phyloP scores from a whole-genome alignment of 1,139 yeast species.

The Suhomyces bolitotheri region DNA sequence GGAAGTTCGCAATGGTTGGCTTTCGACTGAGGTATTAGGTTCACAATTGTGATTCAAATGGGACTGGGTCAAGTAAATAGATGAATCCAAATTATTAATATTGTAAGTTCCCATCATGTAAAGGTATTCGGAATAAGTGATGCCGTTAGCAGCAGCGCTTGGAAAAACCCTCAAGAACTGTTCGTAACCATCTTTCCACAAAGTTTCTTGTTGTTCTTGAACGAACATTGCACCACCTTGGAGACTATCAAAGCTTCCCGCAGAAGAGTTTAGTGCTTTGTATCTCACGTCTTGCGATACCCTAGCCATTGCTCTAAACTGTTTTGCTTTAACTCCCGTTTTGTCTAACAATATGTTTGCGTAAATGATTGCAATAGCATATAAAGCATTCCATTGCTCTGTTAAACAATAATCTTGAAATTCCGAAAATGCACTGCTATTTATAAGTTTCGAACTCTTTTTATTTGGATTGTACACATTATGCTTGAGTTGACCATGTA shows the following conservation, averaged over 20 bases:
- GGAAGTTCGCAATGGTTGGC: slow-evolving; percentile 44
- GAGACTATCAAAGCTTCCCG: slow-evolving; percentile 53
- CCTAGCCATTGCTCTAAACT: slow-evolving; percentile 64
- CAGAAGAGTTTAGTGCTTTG: slow-evolving; percentile 58
- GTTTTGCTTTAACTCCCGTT: slow-evolving; percentile 37
- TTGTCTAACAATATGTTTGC: slow-evolving; percentile 51
- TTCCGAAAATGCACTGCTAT: slow-evolving; percentile 50
- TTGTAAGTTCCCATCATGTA: slow-evolving; percentile 69
- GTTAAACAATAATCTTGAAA: slow-evolving; percentile 64
- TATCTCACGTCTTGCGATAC: slow-evolving; percentile 69
- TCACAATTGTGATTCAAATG: slow-evolving; percentile 77
- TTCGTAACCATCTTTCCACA: slow-evolving; percentile 61
- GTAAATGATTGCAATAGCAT: slow-evolving; percentile 60
- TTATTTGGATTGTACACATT: slow-evolving; percentile 27
- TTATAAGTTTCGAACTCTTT: slow-evolving; percentile 32
- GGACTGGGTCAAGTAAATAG: slow-evolving; percentile 61
- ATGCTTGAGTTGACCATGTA: slow-evolving; percentile 67
- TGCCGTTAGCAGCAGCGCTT: slow-evolving; percentile 20
- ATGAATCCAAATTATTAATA: slow-evolving; percentile 69
- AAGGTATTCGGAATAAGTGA: slow-evolving; percentile 58
- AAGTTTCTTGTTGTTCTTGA: slow-evolving; percentile 56
- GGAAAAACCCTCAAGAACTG: slow-evolving; percentile 56
- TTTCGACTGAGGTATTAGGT: slow-evolving; percentile 63
- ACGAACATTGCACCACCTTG: slow-evolving; percentile 53
- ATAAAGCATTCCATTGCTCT: slow-evolving; percentile 70